Conservation (phyloP, 768 basidiomycete species). For the Boletus pseudo-olivaceus region DNA sequence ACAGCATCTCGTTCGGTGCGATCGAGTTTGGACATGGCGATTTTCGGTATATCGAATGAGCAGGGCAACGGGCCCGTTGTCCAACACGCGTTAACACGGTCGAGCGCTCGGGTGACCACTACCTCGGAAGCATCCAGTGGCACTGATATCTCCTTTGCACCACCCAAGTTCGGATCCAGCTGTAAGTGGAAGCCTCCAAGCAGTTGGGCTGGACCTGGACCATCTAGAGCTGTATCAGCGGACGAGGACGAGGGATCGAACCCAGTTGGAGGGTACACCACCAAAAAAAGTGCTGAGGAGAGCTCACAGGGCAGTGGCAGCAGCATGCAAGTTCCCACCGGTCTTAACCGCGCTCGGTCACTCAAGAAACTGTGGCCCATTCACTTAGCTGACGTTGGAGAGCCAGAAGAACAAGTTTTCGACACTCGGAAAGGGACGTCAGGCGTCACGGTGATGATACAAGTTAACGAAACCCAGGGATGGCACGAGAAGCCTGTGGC, state of each 20-base stretch:
- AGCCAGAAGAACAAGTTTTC: background rate
- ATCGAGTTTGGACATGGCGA: background rate
- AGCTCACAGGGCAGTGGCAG: background rate
- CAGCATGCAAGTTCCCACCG: background rate
- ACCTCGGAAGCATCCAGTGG: background rate
- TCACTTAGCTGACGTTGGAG: background rate
- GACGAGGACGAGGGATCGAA: background rate
- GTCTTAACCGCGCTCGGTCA: background rate
- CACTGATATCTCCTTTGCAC: background rate
- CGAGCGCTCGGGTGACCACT: background rate
- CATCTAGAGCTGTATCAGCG: background rate
- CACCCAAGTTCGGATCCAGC: background rate
- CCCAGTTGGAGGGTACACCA: background rate
- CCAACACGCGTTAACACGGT: background rate
- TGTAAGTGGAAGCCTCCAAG: slow-evolving; percentile 24
- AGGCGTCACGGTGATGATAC: slow-evolving; percentile 13
- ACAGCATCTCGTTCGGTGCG: background rate
- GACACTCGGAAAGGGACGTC: background rate
- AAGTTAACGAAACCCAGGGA: slow-evolving; percentile 3
- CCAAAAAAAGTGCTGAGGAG: slow-evolving; percentile 1
- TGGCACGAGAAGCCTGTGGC: slow-evolving; percentile 25
- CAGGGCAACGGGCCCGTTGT: too few species aligned
- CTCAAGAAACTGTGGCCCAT: background rate
- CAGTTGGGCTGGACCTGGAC: slow-evolving; percentile 25
- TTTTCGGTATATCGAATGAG: background rate